phyloP scores from a whole-genome alignment of 2,329 filamentous ascomycete species.

The Nigrograna mackinnonii region DNA sequence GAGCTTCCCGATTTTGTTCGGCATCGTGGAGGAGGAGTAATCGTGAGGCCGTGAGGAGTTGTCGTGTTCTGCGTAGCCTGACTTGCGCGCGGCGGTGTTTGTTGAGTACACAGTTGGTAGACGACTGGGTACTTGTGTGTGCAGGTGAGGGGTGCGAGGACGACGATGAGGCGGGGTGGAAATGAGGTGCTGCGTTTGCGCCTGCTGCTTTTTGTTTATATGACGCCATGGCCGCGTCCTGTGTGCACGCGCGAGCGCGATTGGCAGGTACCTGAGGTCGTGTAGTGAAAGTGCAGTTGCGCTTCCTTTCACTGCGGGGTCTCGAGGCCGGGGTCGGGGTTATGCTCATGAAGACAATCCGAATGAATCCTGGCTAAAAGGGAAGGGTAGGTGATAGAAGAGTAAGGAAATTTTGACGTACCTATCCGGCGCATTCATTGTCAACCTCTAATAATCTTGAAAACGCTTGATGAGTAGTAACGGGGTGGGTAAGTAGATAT shows the following conservation, averaged over 20 bases:
- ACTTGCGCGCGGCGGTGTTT: no score
- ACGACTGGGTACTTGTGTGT: no score
- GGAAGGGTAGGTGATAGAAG: background rate
- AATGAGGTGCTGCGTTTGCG: no score
- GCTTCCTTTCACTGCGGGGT: background rate
- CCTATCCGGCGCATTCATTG: constrained; percentile 2
- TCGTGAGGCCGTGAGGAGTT: background rate
- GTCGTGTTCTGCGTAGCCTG: no score
- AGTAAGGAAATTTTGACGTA: background rate
- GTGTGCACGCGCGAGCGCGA: background rate
- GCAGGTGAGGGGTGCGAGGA: no score
- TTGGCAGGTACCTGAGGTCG: background rate
- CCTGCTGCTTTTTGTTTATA: background rate
- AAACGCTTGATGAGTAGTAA: background rate
- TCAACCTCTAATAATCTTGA: background rate
- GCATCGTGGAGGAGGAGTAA: background rate
- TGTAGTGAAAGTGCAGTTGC: background rate
- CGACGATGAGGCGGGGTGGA: no score
- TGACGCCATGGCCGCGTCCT: background rate
- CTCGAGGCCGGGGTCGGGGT: no score
- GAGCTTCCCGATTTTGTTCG: background rate
- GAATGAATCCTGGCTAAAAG: background rate
- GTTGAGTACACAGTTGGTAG: no score
- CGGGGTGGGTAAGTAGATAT: background rate
- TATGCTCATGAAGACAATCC: background rate